Conservation (phyloP, 768 basidiomycete genomes). For the Gloeostereum incarnatum region DNA sequence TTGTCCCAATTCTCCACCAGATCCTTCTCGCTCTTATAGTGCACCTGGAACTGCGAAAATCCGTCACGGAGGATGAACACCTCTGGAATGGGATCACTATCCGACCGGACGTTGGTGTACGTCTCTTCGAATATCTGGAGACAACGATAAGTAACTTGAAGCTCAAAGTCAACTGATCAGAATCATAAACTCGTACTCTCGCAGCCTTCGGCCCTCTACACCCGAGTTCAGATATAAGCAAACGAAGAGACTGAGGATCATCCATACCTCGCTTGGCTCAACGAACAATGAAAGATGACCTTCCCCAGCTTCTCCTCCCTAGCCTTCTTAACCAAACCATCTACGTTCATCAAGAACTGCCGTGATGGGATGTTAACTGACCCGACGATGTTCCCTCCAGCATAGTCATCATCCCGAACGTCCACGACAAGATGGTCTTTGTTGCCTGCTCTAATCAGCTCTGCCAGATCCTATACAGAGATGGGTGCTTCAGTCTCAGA, state of each 20-base stretch:
- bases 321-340: constrained; percentile 47
- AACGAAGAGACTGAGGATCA: constrained; percentile 5
- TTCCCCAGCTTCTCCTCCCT: constrained; percentile 50
- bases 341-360: constrained; percentile 47
- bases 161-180: background rate
- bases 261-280: constrained; percentile 69
- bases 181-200: constrained; percentile 30
- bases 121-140: constrained; percentile 60
- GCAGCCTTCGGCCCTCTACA: constrained; percentile 73
- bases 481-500: background rate
- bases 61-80: constrained; percentile 65
- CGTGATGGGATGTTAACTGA: constrained; percentile 53
- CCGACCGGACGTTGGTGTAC: constrained; percentile 36
- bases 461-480: constrained; percentile 50
- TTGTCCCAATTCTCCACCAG: constrained; percentile 75
- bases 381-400: constrained; percentile 70
- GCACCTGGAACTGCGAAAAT: constrained; percentile 60
- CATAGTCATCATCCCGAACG: constrained; percentile 77
- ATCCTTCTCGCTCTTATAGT: constrained; percentile 62
- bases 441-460: constrained; percentile 52
- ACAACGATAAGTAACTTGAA: background rate
- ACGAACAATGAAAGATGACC: constrained; percentile 74
- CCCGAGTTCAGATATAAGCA: constrained; percentile 6
- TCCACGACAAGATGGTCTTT: constrained; percentile 75
- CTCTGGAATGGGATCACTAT: constrained; percentile 35